A percentile compares a stretch with the other conserved stretches of the same genome.
Evolutionary conservation across 306 rosid genomes (phyloP).

Genomic region (Pyrus communis): DNA sequence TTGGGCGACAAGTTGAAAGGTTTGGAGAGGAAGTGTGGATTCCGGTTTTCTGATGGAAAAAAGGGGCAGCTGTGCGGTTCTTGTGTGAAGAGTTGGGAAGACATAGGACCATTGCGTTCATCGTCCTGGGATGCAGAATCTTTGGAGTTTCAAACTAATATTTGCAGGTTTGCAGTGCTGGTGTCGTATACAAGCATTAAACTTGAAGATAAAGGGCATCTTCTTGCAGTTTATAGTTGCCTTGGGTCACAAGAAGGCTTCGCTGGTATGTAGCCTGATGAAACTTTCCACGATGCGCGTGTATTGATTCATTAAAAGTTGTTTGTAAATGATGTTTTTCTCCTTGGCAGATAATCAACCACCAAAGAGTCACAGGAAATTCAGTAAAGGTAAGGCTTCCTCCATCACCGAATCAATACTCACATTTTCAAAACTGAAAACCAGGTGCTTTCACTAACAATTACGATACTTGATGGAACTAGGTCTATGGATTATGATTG

Average conservation of each 20-base stretch:
- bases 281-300: neutral
- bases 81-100: slow-evolving; percentile 24
- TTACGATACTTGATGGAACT: slow-evolving; percentile 1
- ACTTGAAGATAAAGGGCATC: slow-evolving; percentile 5
- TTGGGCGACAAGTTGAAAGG: slow-evolving; percentile 24
- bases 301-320: neutral
- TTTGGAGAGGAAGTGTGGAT: slow-evolving; percentile 19
- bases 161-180: slow-evolving; percentile 36
- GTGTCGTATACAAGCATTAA: slow-evolving; percentile 23
- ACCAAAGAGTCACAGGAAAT: neutral
- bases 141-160: neutral
- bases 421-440: neutral
- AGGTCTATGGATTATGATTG: slow-evolving; percentile 27
- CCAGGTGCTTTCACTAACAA: neutral
- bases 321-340: neutral
- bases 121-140: neutral
- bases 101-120: slow-evolving; percentile 7
- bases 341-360: neutral
- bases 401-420: neutral
- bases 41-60: slow-evolving; percentile 10
- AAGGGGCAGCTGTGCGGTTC: slow-evolving; percentile 16
- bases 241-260: slow-evolving; percentile 12
- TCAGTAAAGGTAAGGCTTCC: neutral
- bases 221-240: slow-evolving; percentile 22
- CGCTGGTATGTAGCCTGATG: slow-evolving; percentile 6